Conservation (phyloP, 2,329 filamentous ascomycete genomes). For the Hymenoscyphus linearis region DNA sequence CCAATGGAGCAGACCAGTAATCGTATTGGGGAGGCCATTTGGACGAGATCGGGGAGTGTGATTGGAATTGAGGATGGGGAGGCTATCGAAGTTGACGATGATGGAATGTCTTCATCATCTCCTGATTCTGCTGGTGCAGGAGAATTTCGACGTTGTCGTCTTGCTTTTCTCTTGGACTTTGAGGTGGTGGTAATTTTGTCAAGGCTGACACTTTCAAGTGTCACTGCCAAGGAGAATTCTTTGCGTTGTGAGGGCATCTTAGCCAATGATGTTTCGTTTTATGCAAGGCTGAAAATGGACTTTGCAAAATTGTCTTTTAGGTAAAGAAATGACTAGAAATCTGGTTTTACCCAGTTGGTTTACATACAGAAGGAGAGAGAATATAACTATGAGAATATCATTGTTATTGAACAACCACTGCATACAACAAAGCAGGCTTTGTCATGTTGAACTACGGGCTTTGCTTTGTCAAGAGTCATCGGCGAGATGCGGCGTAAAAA, state of each 20-base stretch:
- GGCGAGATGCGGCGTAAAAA: constrained; percentile 13
- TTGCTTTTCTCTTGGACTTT: constrained; percentile 4
- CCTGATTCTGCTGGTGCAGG: neutral
- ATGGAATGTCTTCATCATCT: neutral
- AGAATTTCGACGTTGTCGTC: constrained; percentile 4
- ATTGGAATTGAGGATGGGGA: neutral
- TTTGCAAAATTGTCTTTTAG: neutral
- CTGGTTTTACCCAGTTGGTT: neutral
- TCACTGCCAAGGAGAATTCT: constrained; percentile 1
- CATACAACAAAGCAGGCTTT: constrained; percentile 4
- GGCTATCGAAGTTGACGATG: neutral
- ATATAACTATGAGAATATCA: neutral
- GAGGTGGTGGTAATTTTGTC: neutral
- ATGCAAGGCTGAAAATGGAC: constrained; percentile 5
- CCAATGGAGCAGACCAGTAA: constrained; percentile 84
- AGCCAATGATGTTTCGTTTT: neutral
- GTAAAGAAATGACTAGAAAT: neutral
- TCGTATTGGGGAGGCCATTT: constrained; percentile 34
- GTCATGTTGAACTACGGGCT: constrained; percentile 3
- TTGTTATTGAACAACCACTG: neutral
- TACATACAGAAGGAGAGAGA: neutral
- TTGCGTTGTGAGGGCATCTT: neutral
- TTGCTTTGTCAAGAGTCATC: constrained; percentile 12
- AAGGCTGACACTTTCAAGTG: constrained; percentile 6
- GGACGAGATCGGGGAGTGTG: constrained; percentile 2